A percentile compares a stretch with the other conserved stretches of the same genome.
phyloP scores from a whole-genome alignment of 352 stramenopile species.

The Phytophthora pinifolia region DNA sequence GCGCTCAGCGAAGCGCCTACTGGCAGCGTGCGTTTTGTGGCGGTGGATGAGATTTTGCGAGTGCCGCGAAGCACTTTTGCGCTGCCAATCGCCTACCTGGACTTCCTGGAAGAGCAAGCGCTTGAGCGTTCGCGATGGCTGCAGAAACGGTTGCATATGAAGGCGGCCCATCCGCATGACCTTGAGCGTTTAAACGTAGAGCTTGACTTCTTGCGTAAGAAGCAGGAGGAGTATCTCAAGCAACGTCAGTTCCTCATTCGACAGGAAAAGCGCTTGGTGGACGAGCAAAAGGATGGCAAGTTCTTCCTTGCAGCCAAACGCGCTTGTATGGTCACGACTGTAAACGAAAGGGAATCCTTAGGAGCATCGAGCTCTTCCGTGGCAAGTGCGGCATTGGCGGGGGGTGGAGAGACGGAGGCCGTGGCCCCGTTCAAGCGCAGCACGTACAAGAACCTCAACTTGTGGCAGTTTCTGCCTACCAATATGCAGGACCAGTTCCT shows the following conservation, averaged over 20 bases:
- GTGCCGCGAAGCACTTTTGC: conserved; percentile 75
- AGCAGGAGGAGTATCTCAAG: conserved; percentile 75
- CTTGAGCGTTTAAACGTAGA: conserved; percentile 43
- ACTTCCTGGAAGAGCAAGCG: conserved; percentile 70
- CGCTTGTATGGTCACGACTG: conserved; percentile 19
- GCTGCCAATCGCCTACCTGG: conserved; percentile 69
- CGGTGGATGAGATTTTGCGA: conserved; percentile 77
- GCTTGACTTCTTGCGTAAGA: conserved; percentile 63
- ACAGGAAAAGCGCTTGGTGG: conserved; percentile 63
- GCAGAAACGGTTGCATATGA: conserved; percentile 43
- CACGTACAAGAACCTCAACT: conserved; percentile 77
- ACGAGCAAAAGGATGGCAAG: conserved; percentile 49
- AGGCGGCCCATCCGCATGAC: conserved; percentile 20
- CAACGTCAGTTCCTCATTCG: conserved; percentile 78
- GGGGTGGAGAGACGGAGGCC: conserved; percentile 28
- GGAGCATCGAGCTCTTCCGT: conserved; percentile 16
- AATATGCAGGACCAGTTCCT: conserved; percentile 89
- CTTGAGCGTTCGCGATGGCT: conserved; percentile 53
- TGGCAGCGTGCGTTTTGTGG: conserved; percentile 48
- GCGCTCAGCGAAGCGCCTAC: conserved; percentile 31
- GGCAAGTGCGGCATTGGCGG: conserved; percentile 16
- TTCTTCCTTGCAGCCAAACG: conserved; percentile 41
- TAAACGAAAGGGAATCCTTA: conserved; percentile 23
- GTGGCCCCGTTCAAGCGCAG: conserved; percentile 80
- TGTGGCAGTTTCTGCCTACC: conserved; percentile 80